Percentiles rank a stretch among this genome's conserved stretches.
These are phyloP conservation scores for Suillus cothurnatus DNA, from an alignment of 768 basidiomycete genomes.

Conservation along the genomic window DNA sequence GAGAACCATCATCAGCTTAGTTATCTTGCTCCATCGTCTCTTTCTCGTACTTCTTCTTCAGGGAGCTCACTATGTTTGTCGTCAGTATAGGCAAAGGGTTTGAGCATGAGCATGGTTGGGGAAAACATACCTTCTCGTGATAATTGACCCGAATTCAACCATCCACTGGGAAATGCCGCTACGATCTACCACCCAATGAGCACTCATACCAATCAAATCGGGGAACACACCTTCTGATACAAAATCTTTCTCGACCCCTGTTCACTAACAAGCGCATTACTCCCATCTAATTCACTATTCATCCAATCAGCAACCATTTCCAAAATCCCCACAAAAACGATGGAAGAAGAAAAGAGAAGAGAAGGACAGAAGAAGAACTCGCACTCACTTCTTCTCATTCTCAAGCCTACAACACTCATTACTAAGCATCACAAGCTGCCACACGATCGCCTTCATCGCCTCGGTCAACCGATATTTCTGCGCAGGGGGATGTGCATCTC, in stretches of 20 bases:
- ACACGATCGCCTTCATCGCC: slow-evolving; percentile 75
- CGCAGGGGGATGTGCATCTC: slow-evolving; percentile 60
- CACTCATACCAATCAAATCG: neutral
- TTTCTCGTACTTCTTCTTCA: slow-evolving; percentile 81
- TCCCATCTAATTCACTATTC: slow-evolving; percentile 59
- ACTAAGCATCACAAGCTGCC: slow-evolving; percentile 79
- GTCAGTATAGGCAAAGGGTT: neutral
- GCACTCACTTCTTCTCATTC: slow-evolving; percentile 62
- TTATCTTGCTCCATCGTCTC: slow-evolving; percentile 65
- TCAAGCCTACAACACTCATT: slow-evolving; percentile 77
- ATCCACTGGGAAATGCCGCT: slow-evolving; percentile 77
- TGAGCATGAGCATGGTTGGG: neutral
- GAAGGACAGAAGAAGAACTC: neutral
- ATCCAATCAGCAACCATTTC: neutral
- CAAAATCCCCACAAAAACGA: neutral
- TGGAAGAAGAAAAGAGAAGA: neutral
- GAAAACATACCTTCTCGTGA: slow-evolving; percentile 73
- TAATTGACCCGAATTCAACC: slow-evolving; percentile 86
- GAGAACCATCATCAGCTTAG: slow-evolving; percentile 13
- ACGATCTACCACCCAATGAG: slow-evolving; percentile 53
- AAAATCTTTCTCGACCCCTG: slow-evolving; percentile 78
- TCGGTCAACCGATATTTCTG: slow-evolving; percentile 84
- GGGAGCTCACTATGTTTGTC: slow-evolving; percentile 63
- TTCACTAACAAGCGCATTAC: slow-evolving; percentile 72
- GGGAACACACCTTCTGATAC: slow-evolving; percentile 67